Evolutionary conservation across 768 basidiomycete genomes (phyloP), one percentile per base, ranked within the genome.

Genomic region (Rhizopogon roseolus): DNA sequence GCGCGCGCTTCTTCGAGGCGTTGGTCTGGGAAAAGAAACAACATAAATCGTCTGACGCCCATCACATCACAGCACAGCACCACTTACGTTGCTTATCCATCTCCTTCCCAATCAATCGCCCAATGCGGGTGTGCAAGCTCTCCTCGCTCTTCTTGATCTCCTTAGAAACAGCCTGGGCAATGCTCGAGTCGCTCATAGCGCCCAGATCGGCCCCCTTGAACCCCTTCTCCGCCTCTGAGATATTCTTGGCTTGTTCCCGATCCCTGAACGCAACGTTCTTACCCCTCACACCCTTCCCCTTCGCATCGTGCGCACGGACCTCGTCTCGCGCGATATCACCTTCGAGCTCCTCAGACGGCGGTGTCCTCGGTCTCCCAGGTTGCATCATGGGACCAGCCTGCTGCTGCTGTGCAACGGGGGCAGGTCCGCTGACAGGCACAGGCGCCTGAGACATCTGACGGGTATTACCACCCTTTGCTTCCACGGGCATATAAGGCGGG

Each of bases 111-210:
- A 94, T 84, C 49, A 92, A 71, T 41, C 86, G 82, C n/a, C 85
- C 85, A 54, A 94, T 84, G 44, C 86, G 82, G 38, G 68, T 82
- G 58, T 90, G 86, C 46, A 94, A 68, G 60, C 72, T 90, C 63
- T 90, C 89, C 68, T 94, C 91, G 40, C 88, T 84, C 76, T 86
- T 87, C 66, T 78, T 83, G 59, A 93, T 91, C 70, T 93, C 91
- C 64, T 85, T 82, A 41, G 81, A 75, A 49, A 93, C 73, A 11
- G 80, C 73, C 53, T 81, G 77, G 19, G 80, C 78, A 41, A 90
- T 68, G 44, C 74, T 67, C 10, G 81, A 74, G 34, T 88, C 88
- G 50, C 70, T 80, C 57, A 77, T 68, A 32, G 62, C 59, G 39
- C 59, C 62, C 42, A 58, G 17, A 52, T 73, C 70, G 7, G 8